Conservation (phyloP, 768 basidiomycete species). For the Mycena filopes region DNA sequence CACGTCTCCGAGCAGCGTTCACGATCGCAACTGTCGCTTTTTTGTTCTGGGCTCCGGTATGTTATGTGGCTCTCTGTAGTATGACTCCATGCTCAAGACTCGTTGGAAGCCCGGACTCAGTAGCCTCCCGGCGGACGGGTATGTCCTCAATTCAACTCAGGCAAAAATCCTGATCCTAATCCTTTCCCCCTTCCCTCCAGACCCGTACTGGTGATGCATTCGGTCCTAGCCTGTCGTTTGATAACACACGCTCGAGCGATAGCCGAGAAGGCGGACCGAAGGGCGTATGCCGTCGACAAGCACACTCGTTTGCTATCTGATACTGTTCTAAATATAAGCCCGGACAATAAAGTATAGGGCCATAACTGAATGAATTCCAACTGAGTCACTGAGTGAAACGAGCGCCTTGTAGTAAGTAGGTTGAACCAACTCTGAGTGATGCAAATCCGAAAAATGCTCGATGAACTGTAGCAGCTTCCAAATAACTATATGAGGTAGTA, state of each 20-base stretch:
- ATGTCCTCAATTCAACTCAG: background rate
- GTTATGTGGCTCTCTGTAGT: background rate
- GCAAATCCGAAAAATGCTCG: too few relatives aligned
- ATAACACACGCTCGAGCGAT: conserved; percentile 23
- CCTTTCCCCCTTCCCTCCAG: too few relatives aligned
- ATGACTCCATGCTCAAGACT: background rate
- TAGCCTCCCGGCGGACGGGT: conserved; percentile 6
- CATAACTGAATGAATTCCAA: too few relatives aligned
- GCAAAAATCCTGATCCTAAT: background rate
- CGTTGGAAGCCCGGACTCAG: background rate
- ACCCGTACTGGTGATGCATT: conserved; percentile 19
- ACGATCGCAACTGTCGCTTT: background rate
- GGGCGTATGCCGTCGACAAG: background rate
- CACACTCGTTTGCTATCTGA: background rate
- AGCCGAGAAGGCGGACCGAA: conserved; percentile 20
- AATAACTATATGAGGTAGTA: too few relatives aligned
- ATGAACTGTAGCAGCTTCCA: too few relatives aligned
- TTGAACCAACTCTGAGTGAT: too few relatives aligned
- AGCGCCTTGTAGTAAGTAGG: too few relatives aligned
- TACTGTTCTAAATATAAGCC: conserved; percentile 18
- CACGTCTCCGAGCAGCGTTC: conserved; percentile 6
- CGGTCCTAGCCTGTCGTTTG: conserved; percentile 20
- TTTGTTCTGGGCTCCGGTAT: conserved; percentile 14
- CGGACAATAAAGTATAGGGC: conserved; percentile 6
- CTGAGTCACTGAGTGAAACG: too few relatives aligned